phyloP scores from a whole-genome alignment of 2,329 filamentous ascomycete genomes.

The Trichoderma harzianum region DNA sequence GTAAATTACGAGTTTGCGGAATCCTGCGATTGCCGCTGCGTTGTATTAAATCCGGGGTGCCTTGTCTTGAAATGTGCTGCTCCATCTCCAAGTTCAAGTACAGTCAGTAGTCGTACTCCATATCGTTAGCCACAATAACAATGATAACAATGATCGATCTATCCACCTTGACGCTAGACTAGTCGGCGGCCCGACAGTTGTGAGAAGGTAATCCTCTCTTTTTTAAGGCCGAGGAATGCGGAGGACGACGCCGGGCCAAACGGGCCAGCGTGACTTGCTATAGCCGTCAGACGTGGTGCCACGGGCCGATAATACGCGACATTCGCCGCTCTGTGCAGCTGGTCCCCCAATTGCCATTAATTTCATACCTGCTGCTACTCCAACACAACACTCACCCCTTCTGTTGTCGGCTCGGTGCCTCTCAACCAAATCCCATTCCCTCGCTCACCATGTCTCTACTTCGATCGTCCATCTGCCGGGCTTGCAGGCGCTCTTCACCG shows the following conservation, averaged over 20 bases:
- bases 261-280: neutral
- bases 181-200: constrained; percentile 3
- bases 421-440: neutral
- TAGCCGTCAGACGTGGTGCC: constrained; percentile 11
- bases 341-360: neutral
- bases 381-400: neutral
- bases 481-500: constrained; percentile 35
- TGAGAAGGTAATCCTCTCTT: neutral
- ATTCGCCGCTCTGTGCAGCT: constrained; percentile 8
- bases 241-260: neutral
- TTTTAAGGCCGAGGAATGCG: constrained; percentile 12
- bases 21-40: neutral
- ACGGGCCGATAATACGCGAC: constrained; percentile 20
- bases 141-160: neutral
- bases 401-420: neutral
- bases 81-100: neutral
- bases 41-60: neutral
- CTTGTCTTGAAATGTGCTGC: too few relatives aligned
- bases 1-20: neutral
- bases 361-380: neutral
- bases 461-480: constrained; percentile 38
- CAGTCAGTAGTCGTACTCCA: neutral
- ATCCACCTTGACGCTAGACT: neutral
- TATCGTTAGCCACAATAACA: neutral
- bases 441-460: constrained; percentile 33